These are phyloP conservation scores for Mycena citricolor DNA, from an alignment of 1,284 basidiomycete species.

Conservation along the genomic window DNA sequence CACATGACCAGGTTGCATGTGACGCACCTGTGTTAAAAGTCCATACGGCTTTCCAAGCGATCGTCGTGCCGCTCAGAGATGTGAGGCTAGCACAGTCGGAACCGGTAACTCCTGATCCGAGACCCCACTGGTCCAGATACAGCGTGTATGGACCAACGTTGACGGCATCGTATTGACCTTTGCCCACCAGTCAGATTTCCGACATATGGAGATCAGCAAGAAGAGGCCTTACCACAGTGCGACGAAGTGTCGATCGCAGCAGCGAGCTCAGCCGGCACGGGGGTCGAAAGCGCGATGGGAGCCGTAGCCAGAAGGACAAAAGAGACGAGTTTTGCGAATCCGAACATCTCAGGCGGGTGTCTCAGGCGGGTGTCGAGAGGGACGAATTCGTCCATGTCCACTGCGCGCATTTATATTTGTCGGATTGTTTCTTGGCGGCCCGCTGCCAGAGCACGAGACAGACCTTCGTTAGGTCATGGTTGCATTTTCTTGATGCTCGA, in stretches of 20 bases:
- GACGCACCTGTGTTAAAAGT: too few species aligned
- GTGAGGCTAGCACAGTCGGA: constrained; percentile 50
- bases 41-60: constrained; percentile 57
- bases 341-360: constrained; percentile 1
- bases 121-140: constrained; percentile 53
- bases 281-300: not conserved
- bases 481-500: too few species aligned
- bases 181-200: constrained; percentile 37
- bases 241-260: constrained; percentile 1
- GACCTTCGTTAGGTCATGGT: too few species aligned
- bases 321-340: not conserved
- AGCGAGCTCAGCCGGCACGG: not conserved
- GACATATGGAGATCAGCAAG: not conserved
- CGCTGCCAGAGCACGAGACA: too few species aligned
- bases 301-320: not conserved
- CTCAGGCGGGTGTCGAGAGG: too few species aligned
- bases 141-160: constrained; percentile 46
- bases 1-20: too few species aligned
- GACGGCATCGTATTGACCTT: constrained; percentile 53
- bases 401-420: too few species aligned
- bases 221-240: not conserved
- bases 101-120: constrained; percentile 43
- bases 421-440: too few species aligned
- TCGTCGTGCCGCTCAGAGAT: constrained; percentile 41
- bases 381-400: too few species aligned